Evolutionary conservation across 768 basidiomycete species (phyloP).

Genomic region (Pluteus cervinus): DNA sequence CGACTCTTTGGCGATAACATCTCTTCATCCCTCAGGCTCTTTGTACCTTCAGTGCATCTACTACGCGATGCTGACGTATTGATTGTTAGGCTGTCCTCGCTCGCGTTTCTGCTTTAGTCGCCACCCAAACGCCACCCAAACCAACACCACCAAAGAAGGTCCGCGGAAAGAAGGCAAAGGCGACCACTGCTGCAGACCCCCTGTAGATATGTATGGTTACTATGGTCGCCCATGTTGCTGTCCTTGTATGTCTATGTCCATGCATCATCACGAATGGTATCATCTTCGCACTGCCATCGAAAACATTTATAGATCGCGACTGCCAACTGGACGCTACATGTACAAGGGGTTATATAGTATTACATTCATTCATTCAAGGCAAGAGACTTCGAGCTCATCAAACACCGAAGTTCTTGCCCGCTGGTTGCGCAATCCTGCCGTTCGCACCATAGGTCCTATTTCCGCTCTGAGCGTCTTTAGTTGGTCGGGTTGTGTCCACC

Average conservation of each 20-base stretch:
- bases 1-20: slow-evolving; percentile 75
- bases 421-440: slow-evolving; percentile 55
- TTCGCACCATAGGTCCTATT: slow-evolving; percentile 34
- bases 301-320: too few relatives aligned
- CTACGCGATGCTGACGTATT: slow-evolving; percentile 11
- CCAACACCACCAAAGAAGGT: slow-evolving; percentile 59
- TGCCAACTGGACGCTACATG: slow-evolving; percentile 1
- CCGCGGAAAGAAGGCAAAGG: slow-evolving; percentile 63
- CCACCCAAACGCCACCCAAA: slow-evolving; percentile 69
- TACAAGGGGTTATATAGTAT: neutral
- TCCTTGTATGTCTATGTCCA: slow-evolving; percentile 22
- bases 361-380: neutral
- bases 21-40: slow-evolving; percentile 11
- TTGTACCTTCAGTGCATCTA: slow-evolving; percentile 10
- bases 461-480: slow-evolving; percentile 29
- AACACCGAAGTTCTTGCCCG: slow-evolving; percentile 29
- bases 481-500: slow-evolving; percentile 41
- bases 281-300: too few relatives aligned
- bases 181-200: too few relatives aligned
- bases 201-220: slow-evolving; percentile 17
- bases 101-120: slow-evolving; percentile 67
- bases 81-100: slow-evolving; percentile 60
- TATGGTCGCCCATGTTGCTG: slow-evolving; percentile 17
- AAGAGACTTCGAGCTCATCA: slow-evolving; percentile 6
- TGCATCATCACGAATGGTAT: too few relatives aligned